Percentiles rank a stretch among this genome's conserved stretches.
These are phyloP conservation scores for Setomelanomma holmii DNA, from an alignment of 2,329 filamentous ascomycete species.

Conservation along the genomic window DNA sequence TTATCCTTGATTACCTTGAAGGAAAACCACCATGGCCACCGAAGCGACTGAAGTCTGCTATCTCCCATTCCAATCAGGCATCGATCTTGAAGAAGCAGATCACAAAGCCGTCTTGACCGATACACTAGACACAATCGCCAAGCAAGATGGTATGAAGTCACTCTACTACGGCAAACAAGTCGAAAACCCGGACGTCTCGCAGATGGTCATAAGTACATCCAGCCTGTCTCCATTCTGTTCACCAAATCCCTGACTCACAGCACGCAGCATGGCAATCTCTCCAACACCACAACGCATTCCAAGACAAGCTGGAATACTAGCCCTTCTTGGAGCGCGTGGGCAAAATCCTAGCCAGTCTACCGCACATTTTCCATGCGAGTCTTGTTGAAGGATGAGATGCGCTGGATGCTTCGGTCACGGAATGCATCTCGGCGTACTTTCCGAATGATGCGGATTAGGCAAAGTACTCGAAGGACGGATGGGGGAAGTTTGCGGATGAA, in stretches of 20 bases:
- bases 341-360: conserved; percentile 33
- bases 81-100: conserved; percentile 30
- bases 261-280: conserved; percentile 54
- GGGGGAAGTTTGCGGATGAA: conserved; percentile 49
- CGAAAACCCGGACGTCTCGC: conserved; percentile 48
- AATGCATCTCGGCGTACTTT: conserved; percentile 57
- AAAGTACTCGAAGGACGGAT: conserved; percentile 34
- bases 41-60: conserved; percentile 50
- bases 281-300: conserved; percentile 52
- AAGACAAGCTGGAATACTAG: conserved; percentile 42
- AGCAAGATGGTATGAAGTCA: conserved; percentile 46
- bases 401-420: conserved; percentile 56
- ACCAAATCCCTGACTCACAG: not conserved
- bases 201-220: conserved; percentile 52
- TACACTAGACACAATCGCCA: conserved; percentile 42
- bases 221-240: too few relatives aligned
- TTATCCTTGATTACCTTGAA: too few relatives aligned
- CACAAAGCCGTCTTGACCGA: conserved; percentile 40
- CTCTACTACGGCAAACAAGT: conserved; percentile 48
- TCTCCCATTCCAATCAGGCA: conserved; percentile 48
- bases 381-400: conserved; percentile 26
- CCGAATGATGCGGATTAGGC: conserved; percentile 33
- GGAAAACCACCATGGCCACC: conserved; percentile 25
- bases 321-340: conserved; percentile 46
- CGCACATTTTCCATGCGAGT: conserved; percentile 45